Base-by-base conservation (phyloP, 139 green algal species). In the Haematococcus lacustris region DNA sequence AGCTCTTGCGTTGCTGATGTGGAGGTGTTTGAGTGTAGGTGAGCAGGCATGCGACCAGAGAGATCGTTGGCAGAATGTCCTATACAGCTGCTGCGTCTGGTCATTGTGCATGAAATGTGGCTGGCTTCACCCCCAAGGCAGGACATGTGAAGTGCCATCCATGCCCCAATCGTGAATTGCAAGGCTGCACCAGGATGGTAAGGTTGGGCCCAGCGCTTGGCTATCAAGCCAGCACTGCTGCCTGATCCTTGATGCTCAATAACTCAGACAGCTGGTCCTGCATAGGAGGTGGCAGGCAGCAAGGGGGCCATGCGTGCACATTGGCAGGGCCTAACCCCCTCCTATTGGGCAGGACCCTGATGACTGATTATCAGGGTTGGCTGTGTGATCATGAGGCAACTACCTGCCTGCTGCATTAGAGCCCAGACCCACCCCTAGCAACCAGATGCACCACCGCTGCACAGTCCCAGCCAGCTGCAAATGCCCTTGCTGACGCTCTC, bases 191-290 rank as follows among this genome's bases (percentile, higher is more conserved):
- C n/a, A n/a, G n/a, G n/a, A n/a, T n/a, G n/a, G n/a, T n/a, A n/a
- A n/a, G n/a, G n/a, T n/a, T n/a, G n/a, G n/a, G n/a, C 43, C 17
- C 43, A 17, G 43, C 43, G 17, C 9, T 28, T 28, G 17, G 43
- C 43, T 64, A 26, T 72, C 32, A 72, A 50, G 67, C 67, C 7
- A 30, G 40, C 43, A 72, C 67, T 5, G 47, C 32, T 32, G 47
- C n/a, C 47, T 64, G 43, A 13, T 72, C 67, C 41, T 72, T 72
- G 5, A 72, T 32, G 34, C 40, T 63, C 30, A 72, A 17, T 1
- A 72, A 32, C 3, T 61, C 67, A 35, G 67, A 51, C 33, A 72
- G 43, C 43, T 72, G 35, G 33, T 26, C 40, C 66, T 71, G 66
- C 66, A 71, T 4, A 13, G 25, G 4, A 43, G 9, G 32, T 28